These are phyloP conservation scores for Globisporangium emineosum DNA, from an alignment of 352 stramenopile species.

Conservation along the genomic window DNA sequence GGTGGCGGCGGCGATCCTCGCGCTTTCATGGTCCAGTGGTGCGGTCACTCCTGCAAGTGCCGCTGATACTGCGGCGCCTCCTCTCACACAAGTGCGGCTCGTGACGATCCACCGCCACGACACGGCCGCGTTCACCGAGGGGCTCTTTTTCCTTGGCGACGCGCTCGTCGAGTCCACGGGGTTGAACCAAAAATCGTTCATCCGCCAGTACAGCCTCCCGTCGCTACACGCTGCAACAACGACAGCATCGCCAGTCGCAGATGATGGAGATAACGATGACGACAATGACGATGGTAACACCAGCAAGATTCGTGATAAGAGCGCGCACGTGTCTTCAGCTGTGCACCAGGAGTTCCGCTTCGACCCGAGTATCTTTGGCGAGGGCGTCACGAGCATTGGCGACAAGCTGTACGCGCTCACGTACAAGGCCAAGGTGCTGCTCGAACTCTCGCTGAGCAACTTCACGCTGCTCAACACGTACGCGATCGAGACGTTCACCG, in stretches of 20 bases:
- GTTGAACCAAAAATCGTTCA: slow-evolving; percentile 58
- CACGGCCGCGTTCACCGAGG: slow-evolving; percentile 65
- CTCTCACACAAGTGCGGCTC: slow-evolving; percentile 41
- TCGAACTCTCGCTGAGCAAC: slow-evolving; percentile 54
- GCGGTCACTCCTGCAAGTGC: not conserved
- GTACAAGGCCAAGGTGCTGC: slow-evolving; percentile 65
- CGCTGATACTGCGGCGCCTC: slow-evolving; percentile 17
- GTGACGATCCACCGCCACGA: slow-evolving; percentile 72
- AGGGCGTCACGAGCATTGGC: slow-evolving; percentile 68
- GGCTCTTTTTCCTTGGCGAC: slow-evolving; percentile 59
- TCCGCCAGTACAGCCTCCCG: slow-evolving; percentile 58
- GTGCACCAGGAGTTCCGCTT: slow-evolving; percentile 55
- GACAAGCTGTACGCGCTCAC: slow-evolving; percentile 83
- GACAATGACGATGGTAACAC: not conserved
- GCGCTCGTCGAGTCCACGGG: slow-evolving; percentile 76
- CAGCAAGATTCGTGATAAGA: no score
- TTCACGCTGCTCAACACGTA: slow-evolving; percentile 54
- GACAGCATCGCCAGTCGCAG: not conserved
- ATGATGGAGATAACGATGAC: not conserved
- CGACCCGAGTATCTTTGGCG: slow-evolving; percentile 60
- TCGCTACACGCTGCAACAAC: not conserved
- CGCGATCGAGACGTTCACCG: slow-evolving; percentile 65
- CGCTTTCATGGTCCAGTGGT: not conserved
- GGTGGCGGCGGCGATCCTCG: not conserved
- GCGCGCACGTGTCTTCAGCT: not conserved